Evolutionary conservation across 345 rosid species (phyloP).

Genomic region (Viola odorata): DNA sequence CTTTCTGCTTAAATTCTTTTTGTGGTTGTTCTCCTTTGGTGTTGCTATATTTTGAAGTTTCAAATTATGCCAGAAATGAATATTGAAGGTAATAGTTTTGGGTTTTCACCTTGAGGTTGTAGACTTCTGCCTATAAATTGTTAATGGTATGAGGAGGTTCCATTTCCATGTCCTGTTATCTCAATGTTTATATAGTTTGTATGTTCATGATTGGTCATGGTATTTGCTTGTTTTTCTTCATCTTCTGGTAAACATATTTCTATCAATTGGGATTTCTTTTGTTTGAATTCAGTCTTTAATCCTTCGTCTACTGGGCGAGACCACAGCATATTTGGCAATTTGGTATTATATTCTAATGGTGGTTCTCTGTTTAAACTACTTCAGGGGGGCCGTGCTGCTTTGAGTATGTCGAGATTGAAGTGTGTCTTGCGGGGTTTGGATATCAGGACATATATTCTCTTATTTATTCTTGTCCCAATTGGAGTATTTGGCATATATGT

Average conservation of each 20-base stretch:
- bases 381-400: conserved; percentile 39
- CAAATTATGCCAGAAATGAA: not conserved
- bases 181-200: too few relatives aligned
- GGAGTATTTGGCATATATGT: conserved; percentile 40
- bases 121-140: not conserved
- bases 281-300: too few relatives aligned
- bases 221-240: not conserved
- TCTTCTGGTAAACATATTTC: not conserved
- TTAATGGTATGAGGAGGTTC: too few relatives aligned
- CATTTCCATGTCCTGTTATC: too few relatives aligned
- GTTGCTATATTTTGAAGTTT: not conserved
- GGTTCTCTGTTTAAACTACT: conserved; percentile 17
- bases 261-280: too few relatives aligned
- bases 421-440: conserved; percentile 53
- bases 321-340: conserved; percentile 8
- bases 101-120: not conserved
- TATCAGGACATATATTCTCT: conserved; percentile 29
- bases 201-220: too few relatives aligned
- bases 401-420: conserved; percentile 47
- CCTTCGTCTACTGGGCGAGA: too few relatives aligned
- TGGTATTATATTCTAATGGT: not conserved
- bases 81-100: not conserved
- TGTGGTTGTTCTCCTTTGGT: too few relatives aligned
- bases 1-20: not conserved
- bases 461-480: conserved; percentile 42